Conservation (phyloP, 2,329 filamentous ascomycete species). For the Epichloe aotearoae region DNA sequence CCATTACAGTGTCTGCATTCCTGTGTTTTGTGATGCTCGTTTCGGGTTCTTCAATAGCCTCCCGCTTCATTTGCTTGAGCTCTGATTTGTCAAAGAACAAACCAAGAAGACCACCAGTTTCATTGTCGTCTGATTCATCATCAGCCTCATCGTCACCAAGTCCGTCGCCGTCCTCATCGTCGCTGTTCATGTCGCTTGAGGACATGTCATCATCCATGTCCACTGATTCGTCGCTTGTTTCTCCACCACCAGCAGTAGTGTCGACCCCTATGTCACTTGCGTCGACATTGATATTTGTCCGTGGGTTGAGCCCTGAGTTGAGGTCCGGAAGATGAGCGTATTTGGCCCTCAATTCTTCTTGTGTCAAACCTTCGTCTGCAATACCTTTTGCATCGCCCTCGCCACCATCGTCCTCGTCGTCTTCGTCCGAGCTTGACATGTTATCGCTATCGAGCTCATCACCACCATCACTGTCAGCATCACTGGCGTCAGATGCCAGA, state of each 20-base stretch:
- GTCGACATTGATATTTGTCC: constrained; percentile 9
- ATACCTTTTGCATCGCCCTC: constrained; percentile 38
- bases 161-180: constrained; percentile 23
- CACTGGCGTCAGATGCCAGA: constrained; percentile 20
- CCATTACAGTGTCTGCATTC: constrained; percentile 11
- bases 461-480: constrained; percentile 24
- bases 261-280: constrained; percentile 14
- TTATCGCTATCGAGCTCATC: constrained; percentile 28
- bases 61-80: constrained; percentile 35
- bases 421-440: constrained; percentile 52
- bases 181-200: constrained; percentile 37
- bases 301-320: constrained; percentile 12
- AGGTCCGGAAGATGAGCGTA: constrained; percentile 50
- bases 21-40: constrained; percentile 7
- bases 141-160: constrained; percentile 25
- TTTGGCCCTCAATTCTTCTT: constrained; percentile 55
- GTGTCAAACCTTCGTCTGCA: constrained; percentile 52
- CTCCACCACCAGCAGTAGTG: constrained; percentile 21
- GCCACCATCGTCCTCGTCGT: constrained; percentile 49
- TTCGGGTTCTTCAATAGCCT: constrained; percentile 14
- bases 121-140: constrained; percentile 30
- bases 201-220: constrained; percentile 57
- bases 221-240: constrained; percentile 50
- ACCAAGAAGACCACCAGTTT: constrained; percentile 34
- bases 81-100: constrained; percentile 48